A percentile compares a stretch with the other conserved stretches of the same genome.
Conservation (phyloP, 768 basidiomycete species). For the Mycena epipterygia region DNA sequence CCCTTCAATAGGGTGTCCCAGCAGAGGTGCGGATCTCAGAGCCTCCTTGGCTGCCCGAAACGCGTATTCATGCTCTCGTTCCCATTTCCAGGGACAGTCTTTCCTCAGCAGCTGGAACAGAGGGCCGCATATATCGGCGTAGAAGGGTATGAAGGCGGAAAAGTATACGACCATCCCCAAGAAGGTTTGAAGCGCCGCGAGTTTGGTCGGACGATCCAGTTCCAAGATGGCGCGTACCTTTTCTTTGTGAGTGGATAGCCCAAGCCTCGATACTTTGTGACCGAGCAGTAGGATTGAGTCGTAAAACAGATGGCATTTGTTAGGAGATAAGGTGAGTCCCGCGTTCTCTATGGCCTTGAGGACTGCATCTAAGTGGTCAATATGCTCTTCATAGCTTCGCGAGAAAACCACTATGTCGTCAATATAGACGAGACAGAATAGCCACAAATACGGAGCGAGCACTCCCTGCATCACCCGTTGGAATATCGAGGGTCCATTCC, state of each 20-base stretch:
- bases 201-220: not conserved
- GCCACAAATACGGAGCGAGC: not conserved
- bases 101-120: conserved; percentile 25
- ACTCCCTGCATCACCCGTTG: not conserved
- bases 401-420: conserved; percentile 5
- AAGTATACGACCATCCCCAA: conserved; percentile 34
- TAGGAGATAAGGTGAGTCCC: conserved; percentile 7
- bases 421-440: conserved; percentile 4
- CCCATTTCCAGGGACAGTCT: not conserved
- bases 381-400: not conserved
- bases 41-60: conserved; percentile 37
- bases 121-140: conserved; percentile 15
- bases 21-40: conserved; percentile 39
- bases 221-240: conserved; percentile 16
- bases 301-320: conserved; percentile 15
- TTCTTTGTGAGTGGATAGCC: conserved; percentile 23
- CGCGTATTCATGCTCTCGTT: conserved; percentile 24
- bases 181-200: conserved; percentile 34
- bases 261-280: conserved; percentile 20
- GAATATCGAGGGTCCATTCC: not conserved
- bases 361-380: conserved; percentile 15
- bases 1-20: conserved; percentile 35
- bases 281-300: not conserved
- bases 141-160: conserved; percentile 20
- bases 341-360: conserved; percentile 32